Evolutionary conservation across 768 basidiomycete species (phyloP).

Genomic region (Suillus americanus): DNA sequence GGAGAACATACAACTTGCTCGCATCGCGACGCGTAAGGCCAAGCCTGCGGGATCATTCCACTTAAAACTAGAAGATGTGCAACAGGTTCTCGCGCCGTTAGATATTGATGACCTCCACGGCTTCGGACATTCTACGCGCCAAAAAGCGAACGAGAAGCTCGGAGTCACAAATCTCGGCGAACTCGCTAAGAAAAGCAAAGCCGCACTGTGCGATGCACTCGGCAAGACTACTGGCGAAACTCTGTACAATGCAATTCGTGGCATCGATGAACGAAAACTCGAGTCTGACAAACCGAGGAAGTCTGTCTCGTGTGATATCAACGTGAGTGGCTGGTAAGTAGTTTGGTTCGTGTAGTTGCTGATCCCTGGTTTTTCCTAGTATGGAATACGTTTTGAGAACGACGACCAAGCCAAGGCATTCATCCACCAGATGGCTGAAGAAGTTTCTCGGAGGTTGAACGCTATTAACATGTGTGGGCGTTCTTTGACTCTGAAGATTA

Average conservation of each 20-base stretch:
- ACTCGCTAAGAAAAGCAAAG: slow-evolving; percentile 61
- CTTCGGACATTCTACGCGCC: slow-evolving; percentile 72
- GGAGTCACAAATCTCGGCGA: slow-evolving; percentile 71
- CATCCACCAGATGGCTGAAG: slow-evolving; percentile 70
- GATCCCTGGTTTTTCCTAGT: slow-evolving; percentile 46
- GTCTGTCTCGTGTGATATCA: slow-evolving; percentile 93
- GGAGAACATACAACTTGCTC: slow-evolving; percentile 89
- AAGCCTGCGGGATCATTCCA: slow-evolving; percentile 91
- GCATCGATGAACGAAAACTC: slow-evolving; percentile 77
- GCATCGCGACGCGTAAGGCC: slow-evolving; percentile 85
- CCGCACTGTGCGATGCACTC: slow-evolving; percentile 63
- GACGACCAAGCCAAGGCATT: slow-evolving; percentile 81
- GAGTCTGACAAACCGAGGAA: slow-evolving; percentile 86
- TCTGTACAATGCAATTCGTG: slow-evolving; percentile 79
- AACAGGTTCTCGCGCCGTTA: slow-evolving; percentile 60
- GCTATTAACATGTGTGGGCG: slow-evolving; percentile 68
- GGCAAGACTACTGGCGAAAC: slow-evolving; percentile 85
- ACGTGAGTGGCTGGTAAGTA: slow-evolving; percentile 49
- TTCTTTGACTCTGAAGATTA: slow-evolving; percentile 80
- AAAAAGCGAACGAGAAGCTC: slow-evolving; percentile 81
- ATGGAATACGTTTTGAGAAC: slow-evolving; percentile 91
- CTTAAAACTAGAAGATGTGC: slow-evolving; percentile 53
- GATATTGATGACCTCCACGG: slow-evolving; percentile 84
- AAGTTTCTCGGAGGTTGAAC: slow-evolving; percentile 73
- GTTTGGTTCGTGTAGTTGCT: not conserved